Evolutionary conservation across 2,329 filamentous ascomycete genomes (phyloP), one percentile per base, ranked within the genome.

Genomic region (Curvularia sp.): DNA sequence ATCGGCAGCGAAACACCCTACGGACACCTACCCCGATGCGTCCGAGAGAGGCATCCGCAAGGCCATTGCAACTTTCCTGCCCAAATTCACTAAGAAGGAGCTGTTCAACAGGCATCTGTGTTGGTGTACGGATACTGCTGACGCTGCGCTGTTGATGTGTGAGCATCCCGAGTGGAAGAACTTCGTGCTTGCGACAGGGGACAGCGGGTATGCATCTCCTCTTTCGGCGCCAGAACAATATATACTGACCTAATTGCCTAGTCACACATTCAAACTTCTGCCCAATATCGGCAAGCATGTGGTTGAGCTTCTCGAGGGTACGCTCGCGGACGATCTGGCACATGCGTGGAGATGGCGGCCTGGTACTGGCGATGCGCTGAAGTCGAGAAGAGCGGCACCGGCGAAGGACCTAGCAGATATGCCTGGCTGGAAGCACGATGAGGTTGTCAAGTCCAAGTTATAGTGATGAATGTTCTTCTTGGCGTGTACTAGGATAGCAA

Each of bases 101-200:
- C 69, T 80, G 1, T 80, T 81, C 49, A 79, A 80, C 50, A 80
- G 78, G 65, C 74, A 80, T 5, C 60, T 83, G 5, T 84, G 81
- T 74, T 88, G 86, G 85, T 87, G 89, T 69, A 83, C 83, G 45
- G 83, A 86, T 53, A 87, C 85, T 2, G 84, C 85, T 1, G 85
- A 83, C 49, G 85, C 88, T 68, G 85, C 88, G 65, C 84, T 87
- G 61, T 77, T 89, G 59, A 84, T 89, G 60, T 82, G 82, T 12
- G 74, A 73, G 49, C 80, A 84, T 69, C 82, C 85, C 5, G 71
- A 78, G 10, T 81, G 80, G 77, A 80, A 78, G 63, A 81, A 82
- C 54, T 77, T 82, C 48, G 72, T 81, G 19, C 60, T 81, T n/a
- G 79, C 80, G 0, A 81, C 79, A 0, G 80, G 80, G 0, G 80